Base-by-base conservation (phyloP, 2,329 filamentous ascomycete genomes). In the Neofusicoccum ribis region DNA sequence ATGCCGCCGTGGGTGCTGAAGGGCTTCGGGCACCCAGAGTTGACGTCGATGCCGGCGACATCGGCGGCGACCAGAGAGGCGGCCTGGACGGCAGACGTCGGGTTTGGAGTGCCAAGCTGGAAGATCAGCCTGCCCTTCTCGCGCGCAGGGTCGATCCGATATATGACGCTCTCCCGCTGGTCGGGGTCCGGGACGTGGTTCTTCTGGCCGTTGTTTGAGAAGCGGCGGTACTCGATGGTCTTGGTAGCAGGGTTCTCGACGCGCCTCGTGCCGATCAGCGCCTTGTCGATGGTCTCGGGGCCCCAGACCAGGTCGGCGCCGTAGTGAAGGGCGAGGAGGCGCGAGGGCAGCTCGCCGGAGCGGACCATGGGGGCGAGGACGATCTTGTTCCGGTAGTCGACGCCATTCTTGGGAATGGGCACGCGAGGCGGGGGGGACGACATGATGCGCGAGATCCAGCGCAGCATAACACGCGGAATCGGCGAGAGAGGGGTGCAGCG, bases 321-420 rank as follows among this genome's bases (percentile, higher is more conserved):
- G 77, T 99, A 98, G 74, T 96, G 91, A 67, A 99, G 86, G 37
- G 95, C 92, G 49, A 96, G 81, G 31, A 99, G 85, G 66, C 95
- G 89, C 44, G 92, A 95, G 3, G 95, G 94, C 67, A 97, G 83
- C 82, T 99, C 95, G 74, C 95, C 95, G n/a, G 92, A 96, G 70
- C 95, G 90, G 65, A 97, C 94, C 95, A 99, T 99, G 46, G 95
- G 95, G 67, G 95, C 95, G 68, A 99, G 89, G 50, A 98, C 95
- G 69, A 98, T 81, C 79, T 96, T 97, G 79, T 91, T 91, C 71
- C 94, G 88, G 80, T 97, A 98, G 82, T 97, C 93, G 73, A 97
- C 93, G 60, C 94, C 94, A 77, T 90, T 91, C 67, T 84, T 86
- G 69, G 94, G 94, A 70, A 97, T 96, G 60, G 92, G 89, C 43